Percentiles rank a stretch among this genome's conserved stretches.
phyloP scores from a whole-genome alignment of 2,329 filamentous ascomycete genomes.

The Colletotrichum caudatum region DNA sequence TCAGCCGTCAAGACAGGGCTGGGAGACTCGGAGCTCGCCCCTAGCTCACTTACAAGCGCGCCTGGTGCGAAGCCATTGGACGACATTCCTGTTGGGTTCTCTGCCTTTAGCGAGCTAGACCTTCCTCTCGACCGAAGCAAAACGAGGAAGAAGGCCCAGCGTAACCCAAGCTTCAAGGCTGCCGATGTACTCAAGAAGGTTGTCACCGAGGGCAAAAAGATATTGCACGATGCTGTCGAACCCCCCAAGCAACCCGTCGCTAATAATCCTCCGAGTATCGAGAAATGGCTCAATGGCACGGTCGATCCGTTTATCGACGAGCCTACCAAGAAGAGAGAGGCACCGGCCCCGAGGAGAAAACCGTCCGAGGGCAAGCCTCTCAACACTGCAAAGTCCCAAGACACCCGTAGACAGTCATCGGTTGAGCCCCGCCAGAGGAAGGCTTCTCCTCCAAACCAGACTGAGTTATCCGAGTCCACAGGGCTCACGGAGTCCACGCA shows the following conservation, averaged over 20 bases:
- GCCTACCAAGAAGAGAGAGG: conserved; percentile 38
- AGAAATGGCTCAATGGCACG: conserved; percentile 73
- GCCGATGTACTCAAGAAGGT: conserved; percentile 74
- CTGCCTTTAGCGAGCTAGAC: conserved; percentile 75
- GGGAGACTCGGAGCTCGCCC: conserved; percentile 52
- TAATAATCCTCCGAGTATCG: conserved; percentile 73
- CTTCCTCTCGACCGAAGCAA: conserved; percentile 61
- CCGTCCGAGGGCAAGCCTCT: conserved; percentile 50
- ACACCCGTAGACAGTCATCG: conserved; percentile 46
- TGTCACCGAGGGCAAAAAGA: conserved; percentile 73
- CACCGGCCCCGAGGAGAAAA: conserved; percentile 48
- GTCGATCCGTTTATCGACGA: conserved; percentile 71
- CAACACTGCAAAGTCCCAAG: conserved; percentile 40
- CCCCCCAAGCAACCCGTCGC: conserved; percentile 60
- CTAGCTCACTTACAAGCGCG: conserved; percentile 50
- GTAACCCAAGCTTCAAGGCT: conserved; percentile 68
- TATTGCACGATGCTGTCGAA: conserved; percentile 71
- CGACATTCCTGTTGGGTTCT: conserved; percentile 73
- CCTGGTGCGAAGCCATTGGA: conserved; percentile 64
- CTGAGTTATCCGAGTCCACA: conserved; percentile 42
- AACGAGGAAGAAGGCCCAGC: conserved; percentile 59
- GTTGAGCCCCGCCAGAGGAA: conserved; percentile 44
- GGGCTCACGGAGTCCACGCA: conserved; percentile 35
- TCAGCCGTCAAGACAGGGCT: conserved; percentile 41
- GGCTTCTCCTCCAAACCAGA: conserved; percentile 44